Evolutionary conservation across 2,329 filamentous ascomycete genomes (phyloP).

Genomic region (Blastomyces silverae): DNA sequence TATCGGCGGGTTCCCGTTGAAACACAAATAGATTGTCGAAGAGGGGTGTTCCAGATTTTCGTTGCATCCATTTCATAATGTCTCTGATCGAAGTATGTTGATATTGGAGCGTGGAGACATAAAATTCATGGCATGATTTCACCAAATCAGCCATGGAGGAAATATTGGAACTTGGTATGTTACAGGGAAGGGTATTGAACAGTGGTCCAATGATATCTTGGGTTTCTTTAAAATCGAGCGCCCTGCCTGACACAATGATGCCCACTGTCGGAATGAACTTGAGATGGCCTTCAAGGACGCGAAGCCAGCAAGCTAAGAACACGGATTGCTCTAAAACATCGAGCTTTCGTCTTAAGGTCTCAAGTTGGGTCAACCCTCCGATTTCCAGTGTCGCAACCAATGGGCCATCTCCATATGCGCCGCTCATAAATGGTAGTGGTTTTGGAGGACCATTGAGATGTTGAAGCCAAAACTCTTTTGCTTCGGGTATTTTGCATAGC

Average conservation of each 20-base stretch:
- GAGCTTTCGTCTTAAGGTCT: constrained; percentile 51
- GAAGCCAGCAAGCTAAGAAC: constrained; percentile 67
- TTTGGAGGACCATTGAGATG: constrained; percentile 42
- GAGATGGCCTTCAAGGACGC: constrained; percentile 52
- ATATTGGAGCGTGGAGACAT: constrained; percentile 59
- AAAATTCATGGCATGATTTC: constrained; percentile 61
- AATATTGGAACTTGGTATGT: constrained; percentile 40
- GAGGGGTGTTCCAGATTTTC: constrained; percentile 48
- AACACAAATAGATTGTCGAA: constrained; percentile 84
- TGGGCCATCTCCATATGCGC: constrained; percentile 22
- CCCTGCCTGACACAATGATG: constrained; percentile 70
- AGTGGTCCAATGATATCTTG: constrained; percentile 70
- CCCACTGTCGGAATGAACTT: constrained; percentile 54
- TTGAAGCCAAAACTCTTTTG: constrained; percentile 60
- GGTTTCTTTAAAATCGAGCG: constrained; percentile 58
- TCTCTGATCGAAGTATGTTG: constrained; percentile 73
- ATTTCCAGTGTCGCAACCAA: constrained; percentile 23
- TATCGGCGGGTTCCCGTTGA: constrained; percentile 47
- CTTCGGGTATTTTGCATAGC: constrained; percentile 45
- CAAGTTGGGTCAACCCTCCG: constrained; percentile 42
- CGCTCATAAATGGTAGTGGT: constrained; percentile 27
- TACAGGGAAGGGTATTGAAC: constrained; percentile 82
- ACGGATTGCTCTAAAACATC: constrained; percentile 73
- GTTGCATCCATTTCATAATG: constrained; percentile 70
- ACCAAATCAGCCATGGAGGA: constrained; percentile 57